A percentile compares a stretch with the other conserved stretches of the same genome.
phyloP scores from a whole-genome alignment of 345 rosid genomes.

The Alliaria petiolata region DNA sequence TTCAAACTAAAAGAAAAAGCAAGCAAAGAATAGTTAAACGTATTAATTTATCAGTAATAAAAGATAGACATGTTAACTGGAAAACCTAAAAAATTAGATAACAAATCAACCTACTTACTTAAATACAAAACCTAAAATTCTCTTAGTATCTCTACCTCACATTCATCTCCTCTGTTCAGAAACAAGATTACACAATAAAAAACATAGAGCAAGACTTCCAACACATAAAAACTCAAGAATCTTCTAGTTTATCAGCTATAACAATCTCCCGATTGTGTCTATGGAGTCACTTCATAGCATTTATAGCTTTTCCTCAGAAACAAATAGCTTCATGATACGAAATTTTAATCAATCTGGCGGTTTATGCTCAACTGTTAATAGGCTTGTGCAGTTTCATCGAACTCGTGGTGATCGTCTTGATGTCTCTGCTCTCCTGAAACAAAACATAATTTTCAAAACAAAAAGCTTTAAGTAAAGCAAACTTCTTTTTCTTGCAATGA shows the following conservation, averaged over 20 bases:
- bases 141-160: neutral
- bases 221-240: neutral
- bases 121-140: neutral
- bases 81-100: neutral
- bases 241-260: neutral
- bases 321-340: neutral
- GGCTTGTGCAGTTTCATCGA: constrained; percentile 12
- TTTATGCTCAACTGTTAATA: neutral
- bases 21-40: neutral
- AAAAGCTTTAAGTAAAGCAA: too few relatives aligned
- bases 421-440: constrained; percentile 52
- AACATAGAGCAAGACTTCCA: neutral
- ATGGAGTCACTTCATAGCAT: neutral
- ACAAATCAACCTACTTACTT: neutral
- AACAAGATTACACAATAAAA: neutral
- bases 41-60: neutral
- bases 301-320: neutral
- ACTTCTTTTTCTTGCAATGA: too few relatives aligned
- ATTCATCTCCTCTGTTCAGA: neutral
- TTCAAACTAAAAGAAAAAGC: neutral
- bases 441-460: neutral
- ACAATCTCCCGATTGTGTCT: neutral
- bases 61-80: neutral
- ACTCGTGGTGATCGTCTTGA: constrained; percentile 57
- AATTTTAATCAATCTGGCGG: neutral